Conservation (phyloP, 768 basidiomycete genomes). For the Suillus spraguei region DNA sequence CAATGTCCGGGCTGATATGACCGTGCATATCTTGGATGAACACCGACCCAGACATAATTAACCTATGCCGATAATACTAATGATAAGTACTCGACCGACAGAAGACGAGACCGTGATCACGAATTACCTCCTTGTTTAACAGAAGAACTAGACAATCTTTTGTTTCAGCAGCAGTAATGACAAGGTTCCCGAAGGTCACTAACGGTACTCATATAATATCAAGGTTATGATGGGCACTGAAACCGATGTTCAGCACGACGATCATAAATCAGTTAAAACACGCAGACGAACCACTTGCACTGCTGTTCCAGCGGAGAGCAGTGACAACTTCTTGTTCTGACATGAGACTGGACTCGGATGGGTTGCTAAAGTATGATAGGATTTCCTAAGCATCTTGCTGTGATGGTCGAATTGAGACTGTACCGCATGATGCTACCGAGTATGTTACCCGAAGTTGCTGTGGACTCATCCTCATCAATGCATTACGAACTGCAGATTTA, state of each 20-base stretch:
- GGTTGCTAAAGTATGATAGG: too few relatives aligned
- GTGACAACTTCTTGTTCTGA: background rate
- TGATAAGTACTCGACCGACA: background rate
- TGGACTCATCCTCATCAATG: too few relatives aligned
- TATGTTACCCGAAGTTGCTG: too few relatives aligned
- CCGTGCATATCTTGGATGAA: background rate
- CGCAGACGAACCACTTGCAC: background rate
- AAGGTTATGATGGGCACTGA: background rate
- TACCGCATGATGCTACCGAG: too few relatives aligned
- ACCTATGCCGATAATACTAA: background rate
- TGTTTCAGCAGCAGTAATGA: background rate
- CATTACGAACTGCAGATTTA: too few relatives aligned
- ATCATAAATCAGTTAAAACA: background rate
- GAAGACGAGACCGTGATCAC: background rate
- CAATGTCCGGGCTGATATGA: background rate
- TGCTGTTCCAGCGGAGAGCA: background rate
- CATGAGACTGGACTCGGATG: background rate
- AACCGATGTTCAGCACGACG: background rate
- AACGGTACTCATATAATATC: conserved; percentile 2
- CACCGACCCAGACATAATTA: conserved; percentile 2
- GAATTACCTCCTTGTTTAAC: conserved; percentile 1
- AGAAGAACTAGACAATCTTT: background rate
- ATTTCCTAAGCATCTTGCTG: too few relatives aligned
- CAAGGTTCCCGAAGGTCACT: background rate
- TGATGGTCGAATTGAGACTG: too few relatives aligned